phyloP scores from a whole-genome alignment of 208 protist species.

The Wallacemonas rigidus region DNA sequence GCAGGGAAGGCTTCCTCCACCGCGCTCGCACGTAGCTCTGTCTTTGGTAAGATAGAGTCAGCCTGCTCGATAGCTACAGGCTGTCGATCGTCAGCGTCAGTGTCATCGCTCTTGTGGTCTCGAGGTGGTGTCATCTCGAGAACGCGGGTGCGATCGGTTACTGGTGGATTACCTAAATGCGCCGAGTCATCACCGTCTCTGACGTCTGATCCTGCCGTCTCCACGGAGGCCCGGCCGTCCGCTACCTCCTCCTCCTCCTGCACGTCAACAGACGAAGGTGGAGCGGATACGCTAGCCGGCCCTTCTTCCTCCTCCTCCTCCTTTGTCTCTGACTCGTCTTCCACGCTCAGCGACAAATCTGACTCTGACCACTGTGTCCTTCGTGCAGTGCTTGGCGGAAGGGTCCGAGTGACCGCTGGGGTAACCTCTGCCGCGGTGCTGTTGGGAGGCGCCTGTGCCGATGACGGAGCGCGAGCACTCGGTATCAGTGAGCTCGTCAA shows the following conservation, averaged over 20 bases:
- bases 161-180: neutral
- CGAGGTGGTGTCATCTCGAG: neutral
- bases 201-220: too few relatives aligned
- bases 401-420: too few relatives aligned
- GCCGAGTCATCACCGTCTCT: too few relatives aligned
- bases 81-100: too few relatives aligned
- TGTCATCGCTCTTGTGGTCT: neutral
- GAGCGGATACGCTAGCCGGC: too few relatives aligned
- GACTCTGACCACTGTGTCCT: neutral
- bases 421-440: too few relatives aligned
- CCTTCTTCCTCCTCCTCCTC: slow-evolving; percentile 3
- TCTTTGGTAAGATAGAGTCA: neutral
- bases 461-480: neutral
- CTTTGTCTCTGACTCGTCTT: neutral
- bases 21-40: neutral
- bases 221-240: too few relatives aligned
- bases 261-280: neutral
- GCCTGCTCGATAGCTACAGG: too few relatives aligned
- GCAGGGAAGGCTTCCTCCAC: slow-evolving; percentile 5
- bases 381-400: too few relatives aligned
- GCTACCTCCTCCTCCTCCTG: neutral
- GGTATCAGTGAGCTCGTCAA: slow-evolving; percentile 2
- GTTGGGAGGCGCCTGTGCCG: neutral
- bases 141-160: slow-evolving; percentile 1
- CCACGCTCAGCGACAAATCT: too few relatives aligned